Evolutionary conservation across 2,329 filamentous ascomycete species (phyloP), one percentile per base, ranked within the genome.

Genomic region (Aspergillus udagawae): DNA sequence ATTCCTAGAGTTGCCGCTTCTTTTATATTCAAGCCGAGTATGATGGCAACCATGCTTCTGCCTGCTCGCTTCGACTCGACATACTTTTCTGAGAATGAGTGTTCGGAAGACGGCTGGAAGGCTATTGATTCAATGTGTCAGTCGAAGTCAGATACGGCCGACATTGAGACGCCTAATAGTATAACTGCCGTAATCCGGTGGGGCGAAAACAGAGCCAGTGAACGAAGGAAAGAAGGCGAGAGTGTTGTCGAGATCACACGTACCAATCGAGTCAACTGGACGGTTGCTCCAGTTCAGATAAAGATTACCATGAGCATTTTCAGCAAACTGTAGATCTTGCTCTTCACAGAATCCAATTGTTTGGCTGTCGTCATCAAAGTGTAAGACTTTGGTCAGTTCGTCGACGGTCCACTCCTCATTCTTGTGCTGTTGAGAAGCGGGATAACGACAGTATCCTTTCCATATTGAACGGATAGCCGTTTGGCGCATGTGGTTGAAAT

Each of bases 31-130:
- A 85, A 72, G 14, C 84, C 84, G 64, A 82, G 78, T 53, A 86
- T 81, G 28, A 87, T 71, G 8, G 84, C 81, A 23, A 80, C 79
- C n/a, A 85, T 69, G 1, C 76, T 80, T 62, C 85, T 78, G 23
- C 79, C 78, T 55, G 78, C 75, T 42, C 84, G 79, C 69, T 88
- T 88, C 27, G 73, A 72, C 66, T 87, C 85, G 17, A 87, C 85
- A 52, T 82, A 74, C 4, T 63, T 73, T 21, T 79, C 70, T 0
- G 83, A 85, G 60, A 82, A 83, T 17, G 75, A 73, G 61, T 86
- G 84, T 32, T 77, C 76, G n/a, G 75, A 74, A 32, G 76, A 75
- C 14, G 75, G 72, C 57, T 72, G 70, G 50, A 78, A 77, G 49
- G 68, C 77, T 78, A 64, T 57, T 57, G 32, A 49, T 50, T 54